Conservation (phyloP, 768 basidiomycete genomes). For the Mycena belliarum region DNA sequence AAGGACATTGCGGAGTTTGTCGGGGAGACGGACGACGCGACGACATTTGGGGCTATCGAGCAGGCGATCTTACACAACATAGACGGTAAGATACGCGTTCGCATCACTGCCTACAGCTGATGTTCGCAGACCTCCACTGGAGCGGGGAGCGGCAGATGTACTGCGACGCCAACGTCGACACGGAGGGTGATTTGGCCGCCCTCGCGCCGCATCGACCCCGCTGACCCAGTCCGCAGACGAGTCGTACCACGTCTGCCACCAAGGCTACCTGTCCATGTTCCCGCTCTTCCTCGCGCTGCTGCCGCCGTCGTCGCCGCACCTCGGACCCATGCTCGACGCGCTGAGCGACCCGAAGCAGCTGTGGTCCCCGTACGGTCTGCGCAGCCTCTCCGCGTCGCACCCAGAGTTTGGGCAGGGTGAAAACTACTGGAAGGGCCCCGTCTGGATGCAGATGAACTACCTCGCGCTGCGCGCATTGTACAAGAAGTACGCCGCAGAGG, state of each 20-base stretch:
- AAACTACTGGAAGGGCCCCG: slow-evolving; percentile 96
- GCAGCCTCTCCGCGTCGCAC: slow-evolving; percentile 86
- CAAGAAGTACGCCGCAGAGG: slow-evolving; percentile 76
- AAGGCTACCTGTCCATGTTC: slow-evolving; percentile 92
- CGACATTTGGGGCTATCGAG: slow-evolving; percentile 77
- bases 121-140: slow-evolving; percentile 83
- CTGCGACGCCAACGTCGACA: slow-evolving; percentile 84
- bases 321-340: slow-evolving; percentile 80
- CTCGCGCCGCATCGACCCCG: neutral
- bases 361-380: slow-evolving; percentile 90
- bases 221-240: slow-evolving; percentile 60
- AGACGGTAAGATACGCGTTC: slow-evolving; percentile 53
- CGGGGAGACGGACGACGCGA: slow-evolving; percentile 80
- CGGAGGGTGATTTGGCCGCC: slow-evolving; percentile 59
- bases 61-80: slow-evolving; percentile 82
- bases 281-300: slow-evolving; percentile 87
- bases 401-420: slow-evolving; percentile 90
- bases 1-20: slow-evolving; percentile 83
- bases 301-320: slow-evolving; percentile 72
- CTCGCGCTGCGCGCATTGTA: slow-evolving; percentile 78
- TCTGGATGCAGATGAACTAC: slow-evolving; percentile 99
- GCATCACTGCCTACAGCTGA: neutral
- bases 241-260: slow-evolving; percentile 87
- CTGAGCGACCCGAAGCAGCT: slow-evolving; percentile 80
- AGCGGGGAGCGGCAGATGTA: slow-evolving; percentile 88